Base-by-base conservation (phyloP, 1,284 basidiomycete genomes). In the Leccinum subspadiceum region DNA sequence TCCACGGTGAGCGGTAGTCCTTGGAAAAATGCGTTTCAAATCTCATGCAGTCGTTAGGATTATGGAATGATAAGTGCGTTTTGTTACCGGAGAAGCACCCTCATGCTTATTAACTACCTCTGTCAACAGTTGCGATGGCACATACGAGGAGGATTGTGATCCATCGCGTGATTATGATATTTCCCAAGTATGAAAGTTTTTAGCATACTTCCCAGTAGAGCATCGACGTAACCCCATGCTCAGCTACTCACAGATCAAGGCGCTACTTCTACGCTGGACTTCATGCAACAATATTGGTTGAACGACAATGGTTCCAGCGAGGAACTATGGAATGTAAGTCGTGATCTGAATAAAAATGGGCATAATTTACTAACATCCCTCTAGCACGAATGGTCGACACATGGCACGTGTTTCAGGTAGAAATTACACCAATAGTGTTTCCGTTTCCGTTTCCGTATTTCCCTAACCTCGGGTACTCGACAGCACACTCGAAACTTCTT, bases 381-480 rank as follows among this genome's bases (percentile, higher is more conserved):
- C 22, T 58, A 85, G 84, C 87, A 90, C 62, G 88, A 89, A 72
- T 90, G 87, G 89, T 64, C 76, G 29, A 83, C 76, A 22, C 90
- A 92, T 67, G 90, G 90, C n/a, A 92, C 90, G 2, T 92, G 90
- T 72, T 83, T 82, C 72, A 86, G 84, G 84, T 84, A 64, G 17
- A 22, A 53, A 10, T 26, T 7, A 17, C 41, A 44, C 17, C 60
- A 13, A 29, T 24, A 15, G 26, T 3, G n/a, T 46, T 44, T 33
- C 31, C 22, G 22, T 22, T 22, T 22, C 22, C 22, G 22, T 22
- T 22, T 22, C 22, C 24, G 22, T 60, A 13, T 26, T 12, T 53
- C 26, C 37, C 49, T 64, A 33, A 68, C 59, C n/a, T 26, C 58
- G 35, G 56, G 29, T 48, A 33, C 22, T 24, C 48, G 9, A 55